Base-by-base conservation (phyloP, 768 basidiomycete species). In the Trametes villosa region DNA sequence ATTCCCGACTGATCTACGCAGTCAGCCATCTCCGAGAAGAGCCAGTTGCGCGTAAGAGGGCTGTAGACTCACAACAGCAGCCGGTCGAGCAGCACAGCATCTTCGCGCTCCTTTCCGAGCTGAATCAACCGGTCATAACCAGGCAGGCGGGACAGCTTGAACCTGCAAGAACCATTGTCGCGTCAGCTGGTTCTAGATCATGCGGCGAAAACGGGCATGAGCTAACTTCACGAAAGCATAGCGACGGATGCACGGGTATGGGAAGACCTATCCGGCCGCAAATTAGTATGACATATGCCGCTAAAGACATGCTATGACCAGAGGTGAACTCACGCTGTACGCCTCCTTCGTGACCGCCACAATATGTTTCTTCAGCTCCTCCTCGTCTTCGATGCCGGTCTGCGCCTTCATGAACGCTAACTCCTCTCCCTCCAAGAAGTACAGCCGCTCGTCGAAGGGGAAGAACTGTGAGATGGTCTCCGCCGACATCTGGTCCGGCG, bases 11-110 rank as follows among this genome's bases (percentile, higher is more conserved):
- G 31, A 3, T 4, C 17, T 11, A 20, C 9, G 42, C 17, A 9
- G 42, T 11, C 38, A 40, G 41, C 3, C 15, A 4, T 17, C 9
- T 30, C 6, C 9, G 12, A 4, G 27, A 15, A 31, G 36, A 38
- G 8, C 4, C 7, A 38, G 15, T 38, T 38, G 8, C 24, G 22
- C 33, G 1, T 1, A 13, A 24, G 11, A 3, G 70, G 2, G 18
- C 2, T 12, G 12, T 17, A 24, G 9, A 42, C 63, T 48, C 56
- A 81, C 79, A 72, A 60, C 78, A 80, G 53, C 78, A 79, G 1
- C 78, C 80, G 17, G 42, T 82, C 80, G 9, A 81, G 64, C n/a
- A 77, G 67, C 6, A 81, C 68, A 0, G 73, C 76, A 1, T 71
- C 67, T 11, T 66, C 46, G 31, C 74, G 75, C 22, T 74, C 71